Base-by-base conservation (phyloP, 2,329 filamentous ascomycete genomes). In the Hypoxylon rubiginosum region DNA sequence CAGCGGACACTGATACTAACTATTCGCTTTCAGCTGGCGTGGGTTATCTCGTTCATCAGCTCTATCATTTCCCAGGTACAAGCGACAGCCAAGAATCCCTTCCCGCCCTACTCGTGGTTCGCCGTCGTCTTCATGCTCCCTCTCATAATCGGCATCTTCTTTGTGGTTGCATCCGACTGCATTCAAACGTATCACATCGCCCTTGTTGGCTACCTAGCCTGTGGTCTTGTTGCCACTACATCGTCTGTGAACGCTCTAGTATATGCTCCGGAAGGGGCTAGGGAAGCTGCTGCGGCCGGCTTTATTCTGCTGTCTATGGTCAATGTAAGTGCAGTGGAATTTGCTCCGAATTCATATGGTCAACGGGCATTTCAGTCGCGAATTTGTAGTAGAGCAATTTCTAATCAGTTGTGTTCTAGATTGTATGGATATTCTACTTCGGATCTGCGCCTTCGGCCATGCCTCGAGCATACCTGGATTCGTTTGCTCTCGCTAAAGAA, bases 391-490 rank as follows among this genome's bases (percentile, higher is more conserved):
- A 41, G 39, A 34, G 6, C 24, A 52, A 28, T 53, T 48, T 11
- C 55, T 60, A 53, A 62, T 11, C 15, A 28, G 41, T 11, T 36
- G 19, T 60, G 6, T 28, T 17, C 3, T 45, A 97, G 94, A 92
- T 97, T 73, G 88, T 98, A 64, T 99, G 96, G 96, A 97, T 97
- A 73, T 97, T 98, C 82, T 98, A 98, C 84, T 99, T 97, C 76
- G 96, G 96, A 74, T 97, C 95, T 1, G 91, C 94, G 17, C 94
- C 95, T 1, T 92, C 93, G 45, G 92, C 94, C 15, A 88, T 91
- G 58, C 92, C 94, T 69, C 92, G 95, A 74, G 91, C 93, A 62
- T 97, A 97, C 78, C 92, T 98, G 73, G 96, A 99, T 81, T 97
- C 95, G 0, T 97, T 97, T 76, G 94, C 96, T 52, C 86, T 97